Conservation (phyloP, 352 stramenopile genomes). For the Globisporangium radiosum region DNA sequence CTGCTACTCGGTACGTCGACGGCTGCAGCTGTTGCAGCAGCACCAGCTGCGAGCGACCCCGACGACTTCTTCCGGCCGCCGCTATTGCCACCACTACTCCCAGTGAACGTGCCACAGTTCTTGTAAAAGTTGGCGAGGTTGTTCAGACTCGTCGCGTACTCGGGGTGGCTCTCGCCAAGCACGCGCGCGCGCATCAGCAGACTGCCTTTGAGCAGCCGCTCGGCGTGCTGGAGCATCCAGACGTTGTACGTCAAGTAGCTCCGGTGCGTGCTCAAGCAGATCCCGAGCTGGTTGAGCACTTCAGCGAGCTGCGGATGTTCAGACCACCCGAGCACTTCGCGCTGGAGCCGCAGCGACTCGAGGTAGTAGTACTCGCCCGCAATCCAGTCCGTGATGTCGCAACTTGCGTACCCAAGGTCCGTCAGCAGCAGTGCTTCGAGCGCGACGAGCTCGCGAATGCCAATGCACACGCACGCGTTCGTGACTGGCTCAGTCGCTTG, state of each 20-base stretch:
- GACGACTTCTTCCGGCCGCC: slow-evolving; percentile 11
- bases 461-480: slow-evolving; percentile 53
- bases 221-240: slow-evolving; percentile 69
- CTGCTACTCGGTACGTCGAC: neutral
- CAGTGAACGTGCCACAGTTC: slow-evolving; percentile 31
- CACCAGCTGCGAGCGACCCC: neutral
- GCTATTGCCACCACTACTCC: neutral
- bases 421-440: slow-evolving; percentile 69
- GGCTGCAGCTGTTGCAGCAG: neutral
- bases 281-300: slow-evolving; percentile 74
- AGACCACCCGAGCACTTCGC: slow-evolving; percentile 65
- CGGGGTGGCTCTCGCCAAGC: slow-evolving; percentile 60
- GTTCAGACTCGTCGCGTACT: slow-evolving; percentile 80
- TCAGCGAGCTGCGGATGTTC: slow-evolving; percentile 77
- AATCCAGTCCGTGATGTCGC: slow-evolving; percentile 72
- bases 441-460: slow-evolving; percentile 67
- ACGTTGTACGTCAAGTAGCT: slow-evolving; percentile 67
- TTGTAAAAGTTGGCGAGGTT: slow-evolving; percentile 86
- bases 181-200: slow-evolving; percentile 68
- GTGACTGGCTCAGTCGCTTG: slow-evolving; percentile 18
- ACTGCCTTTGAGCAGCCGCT: slow-evolving; percentile 61
- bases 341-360: slow-evolving; percentile 68
- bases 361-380: slow-evolving; percentile 72
- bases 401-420: slow-evolving; percentile 72
- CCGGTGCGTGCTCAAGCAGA: slow-evolving; percentile 68